Conservation (phyloP, 371 early-diverging fungal species). For the Mucor saturninus region DNA sequence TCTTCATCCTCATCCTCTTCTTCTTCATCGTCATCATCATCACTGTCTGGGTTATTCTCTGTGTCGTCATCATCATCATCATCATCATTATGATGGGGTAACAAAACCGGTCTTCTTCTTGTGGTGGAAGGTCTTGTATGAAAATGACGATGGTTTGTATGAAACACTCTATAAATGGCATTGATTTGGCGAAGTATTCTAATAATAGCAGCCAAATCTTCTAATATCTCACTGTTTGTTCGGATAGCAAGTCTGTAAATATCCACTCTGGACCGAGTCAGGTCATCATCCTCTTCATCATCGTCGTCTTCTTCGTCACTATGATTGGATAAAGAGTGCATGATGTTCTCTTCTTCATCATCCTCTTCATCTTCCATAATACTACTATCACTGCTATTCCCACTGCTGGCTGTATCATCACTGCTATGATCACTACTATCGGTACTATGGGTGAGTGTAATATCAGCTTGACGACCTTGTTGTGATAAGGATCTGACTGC, state of each 20-base stretch:
- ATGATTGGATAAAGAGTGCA: not conserved
- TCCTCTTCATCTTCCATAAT: not conserved
- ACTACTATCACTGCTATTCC: conserved; percentile 6
- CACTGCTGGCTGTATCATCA: not conserved
- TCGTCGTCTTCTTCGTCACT: not conserved
- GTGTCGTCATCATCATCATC: not conserved
- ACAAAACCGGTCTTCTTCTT: not conserved
- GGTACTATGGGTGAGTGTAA: not conserved
- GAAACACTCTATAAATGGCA: conserved; percentile 22
- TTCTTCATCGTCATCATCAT: not conserved
- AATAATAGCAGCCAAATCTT: conserved; percentile 30
- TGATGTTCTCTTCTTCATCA: conserved; percentile 1
- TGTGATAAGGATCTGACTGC: not conserved
- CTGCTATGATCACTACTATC: too few species aligned
- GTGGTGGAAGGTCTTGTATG: not conserved
- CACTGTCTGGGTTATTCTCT: not conserved
- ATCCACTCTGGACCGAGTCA: conserved; percentile 13
- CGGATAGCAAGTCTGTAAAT: conserved; percentile 22
- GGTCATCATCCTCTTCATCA: conserved; percentile 7
- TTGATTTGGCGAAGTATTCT: conserved; percentile 33
- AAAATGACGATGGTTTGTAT: not conserved
- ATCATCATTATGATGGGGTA: not conserved
- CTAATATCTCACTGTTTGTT: conserved; percentile 27
- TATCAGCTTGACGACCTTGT: not conserved
- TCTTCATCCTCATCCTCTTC: conserved; percentile 28